These are phyloP conservation scores for Trypanosoma melophagium DNA, from an alignment of 208 protist genomes.

Conservation along the genomic window DNA sequence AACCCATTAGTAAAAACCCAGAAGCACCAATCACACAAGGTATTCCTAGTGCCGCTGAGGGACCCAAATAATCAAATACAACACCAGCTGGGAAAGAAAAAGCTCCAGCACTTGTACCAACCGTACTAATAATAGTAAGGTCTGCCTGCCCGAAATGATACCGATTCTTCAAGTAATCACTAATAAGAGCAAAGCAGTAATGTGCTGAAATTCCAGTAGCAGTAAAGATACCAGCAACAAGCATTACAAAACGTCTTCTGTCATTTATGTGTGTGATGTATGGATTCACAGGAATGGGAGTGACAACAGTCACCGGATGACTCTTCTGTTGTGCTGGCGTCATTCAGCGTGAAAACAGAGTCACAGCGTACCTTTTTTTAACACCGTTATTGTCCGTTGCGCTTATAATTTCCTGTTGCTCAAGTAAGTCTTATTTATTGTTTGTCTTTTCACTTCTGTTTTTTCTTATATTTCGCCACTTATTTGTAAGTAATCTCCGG, in stretches of 20 bases:
- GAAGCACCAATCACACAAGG: slow-evolving; percentile 41
- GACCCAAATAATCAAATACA: slow-evolving; percentile 68
- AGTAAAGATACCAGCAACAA: slow-evolving; percentile 60
- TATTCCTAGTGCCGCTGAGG: slow-evolving; percentile 42
- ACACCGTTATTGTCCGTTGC: too few relatives aligned
- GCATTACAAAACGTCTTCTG: slow-evolving; percentile 58
- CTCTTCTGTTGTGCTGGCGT: not conserved
- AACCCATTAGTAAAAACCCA: slow-evolving; percentile 63
- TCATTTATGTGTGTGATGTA: slow-evolving; percentile 44
- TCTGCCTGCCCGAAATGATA: slow-evolving; percentile 58
- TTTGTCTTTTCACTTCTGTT: too few relatives aligned
- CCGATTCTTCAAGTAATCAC: slow-evolving; percentile 39
- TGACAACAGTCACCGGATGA: not conserved
- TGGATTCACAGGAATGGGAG: slow-evolving; percentile 3
- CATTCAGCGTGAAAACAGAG: slow-evolving; percentile 1
- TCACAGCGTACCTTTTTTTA: too few relatives aligned
- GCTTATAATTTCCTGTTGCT: too few relatives aligned
- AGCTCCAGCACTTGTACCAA: slow-evolving; percentile 56
- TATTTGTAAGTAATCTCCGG: too few relatives aligned
- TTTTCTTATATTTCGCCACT: too few relatives aligned
- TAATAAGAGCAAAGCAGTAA: slow-evolving; percentile 75
- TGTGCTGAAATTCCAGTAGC: slow-evolving; percentile 57
- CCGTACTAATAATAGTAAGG: slow-evolving; percentile 78
- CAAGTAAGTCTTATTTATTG: too few relatives aligned
- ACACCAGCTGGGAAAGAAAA: slow-evolving; percentile 63